A percentile compares a stretch with the other conserved stretches of the same genome.
Evolutionary conservation across 352 stramenopile genomes (phyloP).

Genomic region (Aphanomyces stellatus): DNA sequence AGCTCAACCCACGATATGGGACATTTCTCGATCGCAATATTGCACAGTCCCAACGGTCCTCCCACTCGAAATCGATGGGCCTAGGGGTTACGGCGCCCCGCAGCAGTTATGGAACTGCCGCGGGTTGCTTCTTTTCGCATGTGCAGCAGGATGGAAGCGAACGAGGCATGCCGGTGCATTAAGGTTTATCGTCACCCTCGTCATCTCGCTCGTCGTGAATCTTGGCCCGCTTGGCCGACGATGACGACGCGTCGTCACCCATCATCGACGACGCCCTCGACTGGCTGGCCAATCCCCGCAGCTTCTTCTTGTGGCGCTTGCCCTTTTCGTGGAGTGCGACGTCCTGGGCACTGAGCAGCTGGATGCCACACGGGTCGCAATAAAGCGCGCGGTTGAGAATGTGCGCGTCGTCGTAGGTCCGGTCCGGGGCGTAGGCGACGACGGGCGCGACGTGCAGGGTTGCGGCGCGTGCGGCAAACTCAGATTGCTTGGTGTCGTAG

Average conservation of each 20-base stretch:
- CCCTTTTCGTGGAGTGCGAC: slow-evolving; percentile 61
- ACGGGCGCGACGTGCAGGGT: slow-evolving; percentile 16
- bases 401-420: slow-evolving; percentile 33
- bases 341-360: slow-evolving; percentile 68
- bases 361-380: slow-evolving; percentile 56
- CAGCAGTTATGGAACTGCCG: too few relatives aligned
- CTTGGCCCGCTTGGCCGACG: not conserved
- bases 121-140: too few relatives aligned
- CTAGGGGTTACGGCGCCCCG: too few relatives aligned
- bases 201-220: too few relatives aligned
- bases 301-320: slow-evolving; percentile 78
- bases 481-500: slow-evolving; percentile 45
- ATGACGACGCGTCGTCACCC: not conserved
- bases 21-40: too few relatives aligned
- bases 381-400: slow-evolving; percentile 48
- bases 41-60: too few relatives aligned
- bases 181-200: too few relatives aligned
- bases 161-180: too few relatives aligned
- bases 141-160: too few relatives aligned
- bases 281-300: slow-evolving; percentile 26
- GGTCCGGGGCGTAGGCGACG: not conserved
- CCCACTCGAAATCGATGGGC: too few relatives aligned
- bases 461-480: slow-evolving; percentile 39
- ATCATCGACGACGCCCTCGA: too few relatives aligned
- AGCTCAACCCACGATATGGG: too few relatives aligned